Conservation (phyloP, 2,329 filamentous ascomycete genomes). For the Parafenestella ontariensis region DNA sequence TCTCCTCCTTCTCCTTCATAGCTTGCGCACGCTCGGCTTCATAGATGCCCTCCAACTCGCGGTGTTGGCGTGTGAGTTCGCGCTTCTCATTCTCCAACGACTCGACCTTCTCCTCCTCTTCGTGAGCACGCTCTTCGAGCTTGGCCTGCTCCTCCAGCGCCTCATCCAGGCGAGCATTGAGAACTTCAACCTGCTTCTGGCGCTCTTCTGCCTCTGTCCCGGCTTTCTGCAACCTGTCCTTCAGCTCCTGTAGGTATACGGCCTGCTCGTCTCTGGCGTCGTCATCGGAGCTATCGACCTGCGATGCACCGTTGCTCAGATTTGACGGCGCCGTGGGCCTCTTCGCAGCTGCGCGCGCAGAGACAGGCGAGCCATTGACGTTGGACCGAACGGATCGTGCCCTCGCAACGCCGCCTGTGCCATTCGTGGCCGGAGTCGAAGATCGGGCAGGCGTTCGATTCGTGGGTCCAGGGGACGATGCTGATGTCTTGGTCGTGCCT, state of each 20-base stretch:
- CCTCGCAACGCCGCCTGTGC: slow-evolving; percentile 37
- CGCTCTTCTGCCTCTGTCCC: slow-evolving; percentile 79
- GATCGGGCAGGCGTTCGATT: slow-evolving; percentile 41
- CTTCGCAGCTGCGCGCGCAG: slow-evolving; percentile 48
- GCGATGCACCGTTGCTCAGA: slow-evolving; percentile 42
- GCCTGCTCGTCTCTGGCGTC: slow-evolving; percentile 81
- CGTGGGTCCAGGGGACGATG: slow-evolving; percentile 42
- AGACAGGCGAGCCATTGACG: slow-evolving; percentile 45
- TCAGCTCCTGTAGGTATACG: slow-evolving; percentile 82
- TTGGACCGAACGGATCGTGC: slow-evolving; percentile 42
- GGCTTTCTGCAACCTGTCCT: slow-evolving; percentile 80
- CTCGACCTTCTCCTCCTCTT: slow-evolving; percentile 84
- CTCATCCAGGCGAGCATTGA: slow-evolving; percentile 88
- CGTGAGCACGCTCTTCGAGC: slow-evolving; percentile 86
- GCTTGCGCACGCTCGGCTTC: slow-evolving; percentile 87
- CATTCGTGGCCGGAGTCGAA: slow-evolving; percentile 39
- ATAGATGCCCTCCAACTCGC: slow-evolving; percentile 92
- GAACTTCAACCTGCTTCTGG: slow-evolving; percentile 82
- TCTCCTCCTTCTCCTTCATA: slow-evolving; percentile 91
- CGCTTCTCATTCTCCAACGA: slow-evolving; percentile 82
- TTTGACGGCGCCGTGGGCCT: slow-evolving; percentile 45
- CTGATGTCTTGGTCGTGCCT: slow-evolving; percentile 24
- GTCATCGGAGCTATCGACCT: slow-evolving; percentile 55
- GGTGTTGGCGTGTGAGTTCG: slow-evolving; percentile 80
- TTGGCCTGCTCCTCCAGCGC: slow-evolving; percentile 81